Percentiles rank a stretch among this genome's conserved stretches.
These are phyloP conservation scores for Colletotrichum agaves DNA, from an alignment of 2,329 filamentous ascomycete species.

Conservation along the genomic window DNA sequence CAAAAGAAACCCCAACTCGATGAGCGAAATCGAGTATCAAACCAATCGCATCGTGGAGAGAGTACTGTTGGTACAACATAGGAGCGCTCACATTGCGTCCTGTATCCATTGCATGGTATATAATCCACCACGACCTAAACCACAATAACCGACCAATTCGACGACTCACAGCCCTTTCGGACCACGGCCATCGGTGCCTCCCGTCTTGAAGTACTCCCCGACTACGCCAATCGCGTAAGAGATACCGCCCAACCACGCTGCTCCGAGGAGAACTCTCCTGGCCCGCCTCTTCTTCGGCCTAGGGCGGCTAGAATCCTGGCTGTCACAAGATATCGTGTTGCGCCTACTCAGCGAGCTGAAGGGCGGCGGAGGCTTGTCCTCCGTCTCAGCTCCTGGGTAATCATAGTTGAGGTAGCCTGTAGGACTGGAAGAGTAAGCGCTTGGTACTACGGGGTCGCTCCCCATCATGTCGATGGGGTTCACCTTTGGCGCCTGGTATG, in stretches of 20 bases:
- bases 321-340: slow-evolving; percentile 53
- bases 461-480: slow-evolving; percentile 71
- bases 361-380: slow-evolving; percentile 47
- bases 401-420: slow-evolving; percentile 75
- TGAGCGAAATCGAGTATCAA: neutral
- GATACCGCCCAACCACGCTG: slow-evolving; percentile 63
- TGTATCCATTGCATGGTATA: slow-evolving; percentile 2
- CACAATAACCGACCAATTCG: too few species aligned
- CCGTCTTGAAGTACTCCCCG: slow-evolving; percentile 66
- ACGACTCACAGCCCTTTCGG: slow-evolving; percentile 37
- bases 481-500: slow-evolving; percentile 44
- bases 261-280: slow-evolving; percentile 63
- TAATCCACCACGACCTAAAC: neutral
- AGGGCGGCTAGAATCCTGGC: slow-evolving; percentile 53
- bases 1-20: neutral
- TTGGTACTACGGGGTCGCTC: slow-evolving; percentile 50
- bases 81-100: neutral
- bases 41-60: slow-evolving; percentile 11
- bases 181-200: slow-evolving; percentile 55
- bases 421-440: slow-evolving; percentile 70
- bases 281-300: slow-evolving; percentile 54
- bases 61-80: slow-evolving; percentile 19
- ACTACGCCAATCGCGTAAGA: slow-evolving; percentile 69
- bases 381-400: slow-evolving; percentile 45
- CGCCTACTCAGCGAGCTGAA: slow-evolving; percentile 53